Conservation (phyloP, 1,284 basidiomycete species). For the Lignosus rhinocerotis region DNA sequence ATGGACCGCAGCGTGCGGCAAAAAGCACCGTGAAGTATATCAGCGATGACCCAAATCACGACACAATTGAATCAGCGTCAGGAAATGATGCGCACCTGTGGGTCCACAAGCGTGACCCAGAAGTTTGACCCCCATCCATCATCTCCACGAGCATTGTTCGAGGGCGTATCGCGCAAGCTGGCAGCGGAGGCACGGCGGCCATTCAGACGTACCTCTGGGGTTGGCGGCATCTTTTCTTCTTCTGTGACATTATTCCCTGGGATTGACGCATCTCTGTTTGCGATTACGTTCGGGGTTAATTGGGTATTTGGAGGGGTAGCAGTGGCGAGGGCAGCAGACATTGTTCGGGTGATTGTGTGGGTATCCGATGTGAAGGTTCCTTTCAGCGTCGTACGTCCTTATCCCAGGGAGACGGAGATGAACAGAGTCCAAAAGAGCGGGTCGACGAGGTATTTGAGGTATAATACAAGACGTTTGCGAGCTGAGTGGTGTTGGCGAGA, state of each 20-base stretch:
- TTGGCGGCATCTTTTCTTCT: conserved; percentile 18
- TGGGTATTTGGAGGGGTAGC: neutral
- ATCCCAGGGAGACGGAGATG: neutral
- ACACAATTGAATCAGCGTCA: conserved; percentile 13
- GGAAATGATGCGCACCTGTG: conserved; percentile 51
- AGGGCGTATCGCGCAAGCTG: conserved; percentile 15
- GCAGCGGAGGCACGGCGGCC: conserved; percentile 25
- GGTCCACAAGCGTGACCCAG: conserved; percentile 83
- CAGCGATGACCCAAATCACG: conserved; percentile 9
- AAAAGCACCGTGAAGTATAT: conserved; percentile 9
- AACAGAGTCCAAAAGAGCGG: conserved; percentile 6
- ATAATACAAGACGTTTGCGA: conserved; percentile 17
- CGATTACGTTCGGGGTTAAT: neutral
- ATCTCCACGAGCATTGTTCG: conserved; percentile 12
- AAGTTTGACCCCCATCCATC: conserved; percentile 79
- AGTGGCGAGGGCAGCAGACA: conserved; percentile 16
- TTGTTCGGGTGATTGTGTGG: conserved; percentile 15
- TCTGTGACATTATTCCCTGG: conserved; percentile 6
- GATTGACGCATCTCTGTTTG: neutral
- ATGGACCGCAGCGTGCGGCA: conserved; percentile 6
- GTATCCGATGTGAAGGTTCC: conserved; percentile 11
- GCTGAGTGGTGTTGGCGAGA: conserved; percentile 11
- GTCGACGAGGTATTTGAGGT: conserved; percentile 16
- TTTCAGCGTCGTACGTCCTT: neutral
- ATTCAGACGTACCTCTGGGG: conserved; percentile 27